phyloP scores from a whole-genome alignment of 495 filamentous ascomycete genomes.

The Penicillium dipodomyicola region DNA sequence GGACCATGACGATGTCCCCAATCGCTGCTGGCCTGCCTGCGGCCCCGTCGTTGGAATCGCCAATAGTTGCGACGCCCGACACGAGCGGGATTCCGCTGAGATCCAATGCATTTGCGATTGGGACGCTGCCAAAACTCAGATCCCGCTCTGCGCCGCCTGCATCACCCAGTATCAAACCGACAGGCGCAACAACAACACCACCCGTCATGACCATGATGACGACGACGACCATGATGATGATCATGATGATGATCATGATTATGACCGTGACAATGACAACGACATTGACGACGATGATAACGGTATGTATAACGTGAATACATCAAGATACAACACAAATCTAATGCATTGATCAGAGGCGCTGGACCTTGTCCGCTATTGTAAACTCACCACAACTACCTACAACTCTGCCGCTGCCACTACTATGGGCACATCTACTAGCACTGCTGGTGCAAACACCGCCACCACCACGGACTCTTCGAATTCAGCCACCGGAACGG shows the following conservation, averaged over 20 bases:
- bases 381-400: slow-evolving; percentile 32
- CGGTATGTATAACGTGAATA: slow-evolving; percentile 11
- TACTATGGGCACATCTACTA: slow-evolving; percentile 14
- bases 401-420: slow-evolving; percentile 29
- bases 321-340: background rate
- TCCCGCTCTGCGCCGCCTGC: slow-evolving; percentile 40
- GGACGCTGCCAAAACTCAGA: slow-evolving; percentile 23
- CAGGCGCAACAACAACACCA: slow-evolving; percentile 13
- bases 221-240: slow-evolving; percentile 14
- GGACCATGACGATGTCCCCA: slow-evolving; percentile 35
- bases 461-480: slow-evolving; percentile 10
- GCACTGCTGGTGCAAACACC: slow-evolving; percentile 7
- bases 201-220: slow-evolving; percentile 15
- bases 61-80: slow-evolving; percentile 25
- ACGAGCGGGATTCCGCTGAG: slow-evolving; percentile 33
- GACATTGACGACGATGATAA: slow-evolving; percentile 17
- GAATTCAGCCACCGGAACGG: slow-evolving; percentile 8
- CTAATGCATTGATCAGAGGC: slow-evolving; percentile 27
- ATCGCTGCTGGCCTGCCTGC: slow-evolving; percentile 32
- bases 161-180: slow-evolving; percentile 30
- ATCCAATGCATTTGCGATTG: slow-evolving; percentile 36
- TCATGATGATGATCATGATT: slow-evolving; percentile 9
- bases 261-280: slow-evolving; percentile 16
- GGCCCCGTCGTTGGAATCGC: slow-evolving; percentile 28
- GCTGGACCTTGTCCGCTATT: slow-evolving; percentile 35